phyloP scores from a whole-genome alignment of 306 rosid genomes.

The cucumber (Cucumis sativus) region DNA sequence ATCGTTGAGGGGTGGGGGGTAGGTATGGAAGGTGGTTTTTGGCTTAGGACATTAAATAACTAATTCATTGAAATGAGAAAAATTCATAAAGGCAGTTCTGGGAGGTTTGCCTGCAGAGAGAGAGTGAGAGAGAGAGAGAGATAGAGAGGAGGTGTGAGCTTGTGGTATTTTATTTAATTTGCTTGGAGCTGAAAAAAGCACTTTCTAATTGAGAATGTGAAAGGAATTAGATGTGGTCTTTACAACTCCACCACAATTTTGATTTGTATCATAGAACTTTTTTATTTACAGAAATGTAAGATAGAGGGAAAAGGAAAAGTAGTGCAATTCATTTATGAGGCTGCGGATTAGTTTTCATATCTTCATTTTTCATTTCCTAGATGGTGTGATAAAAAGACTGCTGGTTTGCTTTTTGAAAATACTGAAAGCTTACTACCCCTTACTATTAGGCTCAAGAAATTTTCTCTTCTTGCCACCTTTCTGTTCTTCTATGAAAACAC shows the following conservation, averaged over 20 bases:
- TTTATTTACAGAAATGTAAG: constrained; percentile 52
- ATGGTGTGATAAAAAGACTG: not conserved
- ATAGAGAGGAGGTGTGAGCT: constrained; percentile 22
- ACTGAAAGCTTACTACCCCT: not conserved
- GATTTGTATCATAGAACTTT: constrained; percentile 82
- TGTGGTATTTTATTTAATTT: constrained; percentile 42
- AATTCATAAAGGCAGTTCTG: constrained; percentile 26
- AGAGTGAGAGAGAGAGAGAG: constrained; percentile 14
- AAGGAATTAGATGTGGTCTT: constrained; percentile 57
- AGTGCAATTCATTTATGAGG: constrained; percentile 6
- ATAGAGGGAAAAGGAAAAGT: constrained; percentile 31
- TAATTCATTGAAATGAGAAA: constrained; percentile 18
- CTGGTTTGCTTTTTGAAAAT: not conserved
- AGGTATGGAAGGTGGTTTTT: constrained; percentile 3
- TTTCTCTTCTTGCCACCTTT: not conserved
- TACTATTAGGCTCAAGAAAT: not conserved
- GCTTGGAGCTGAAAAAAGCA: constrained; percentile 28
- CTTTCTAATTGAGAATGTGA: constrained; percentile 48
- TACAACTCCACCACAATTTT: constrained; percentile 77
- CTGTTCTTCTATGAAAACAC: not conserved
- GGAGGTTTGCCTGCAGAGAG: constrained; percentile 19
- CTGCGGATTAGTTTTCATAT: not conserved
- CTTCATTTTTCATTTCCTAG: not conserved
- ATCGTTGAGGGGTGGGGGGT: constrained; percentile 4
- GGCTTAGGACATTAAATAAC: constrained; percentile 9